These are phyloP conservation scores for Phytopythium delawarense DNA, from an alignment of 352 stramenopile species.

Conservation along the genomic window DNA sequence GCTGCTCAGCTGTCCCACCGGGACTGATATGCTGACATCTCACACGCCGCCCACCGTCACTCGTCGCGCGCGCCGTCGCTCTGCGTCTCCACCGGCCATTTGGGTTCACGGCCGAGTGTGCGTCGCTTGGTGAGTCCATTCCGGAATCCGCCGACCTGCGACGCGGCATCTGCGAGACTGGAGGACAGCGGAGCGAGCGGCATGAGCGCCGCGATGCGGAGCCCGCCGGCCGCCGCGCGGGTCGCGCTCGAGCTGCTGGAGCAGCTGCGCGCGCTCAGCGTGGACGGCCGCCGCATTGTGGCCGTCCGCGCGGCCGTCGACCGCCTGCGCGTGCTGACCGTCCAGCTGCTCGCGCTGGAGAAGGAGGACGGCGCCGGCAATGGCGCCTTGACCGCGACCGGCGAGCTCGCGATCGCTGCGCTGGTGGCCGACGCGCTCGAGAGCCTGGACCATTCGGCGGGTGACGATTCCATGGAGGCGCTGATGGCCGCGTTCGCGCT, in stretches of 20 bases:
- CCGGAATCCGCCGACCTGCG: too few species aligned
- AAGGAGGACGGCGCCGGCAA: not conserved
- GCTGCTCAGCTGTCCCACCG: too few species aligned
- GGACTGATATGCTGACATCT: too few species aligned
- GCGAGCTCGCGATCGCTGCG: not conserved
- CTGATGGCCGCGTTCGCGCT: not conserved
- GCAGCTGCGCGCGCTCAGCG: not conserved
- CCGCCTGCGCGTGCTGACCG: not conserved
- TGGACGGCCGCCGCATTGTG: not conserved
- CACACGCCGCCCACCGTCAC: too few species aligned
- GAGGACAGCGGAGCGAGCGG: not conserved
- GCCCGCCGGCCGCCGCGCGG: slow-evolving; percentile 2
- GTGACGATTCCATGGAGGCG: not conserved
- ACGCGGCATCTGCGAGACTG: too few species aligned
- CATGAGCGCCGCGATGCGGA: not conserved
- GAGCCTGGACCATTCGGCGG: not conserved
- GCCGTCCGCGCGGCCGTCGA: slow-evolving; percentile 2
- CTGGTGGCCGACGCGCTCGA: not conserved
- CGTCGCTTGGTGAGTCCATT: not conserved
- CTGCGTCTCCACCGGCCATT: too few species aligned
- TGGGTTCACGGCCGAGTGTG: too few species aligned
- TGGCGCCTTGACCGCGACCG: not conserved
- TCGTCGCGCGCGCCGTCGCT: too few species aligned
- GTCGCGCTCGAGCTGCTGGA: slow-evolving; percentile 7
- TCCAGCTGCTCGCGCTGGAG: not conserved